These are phyloP conservation scores for Cucurbita maxima DNA, from an alignment of 306 rosid species.

Conservation along the genomic window DNA sequence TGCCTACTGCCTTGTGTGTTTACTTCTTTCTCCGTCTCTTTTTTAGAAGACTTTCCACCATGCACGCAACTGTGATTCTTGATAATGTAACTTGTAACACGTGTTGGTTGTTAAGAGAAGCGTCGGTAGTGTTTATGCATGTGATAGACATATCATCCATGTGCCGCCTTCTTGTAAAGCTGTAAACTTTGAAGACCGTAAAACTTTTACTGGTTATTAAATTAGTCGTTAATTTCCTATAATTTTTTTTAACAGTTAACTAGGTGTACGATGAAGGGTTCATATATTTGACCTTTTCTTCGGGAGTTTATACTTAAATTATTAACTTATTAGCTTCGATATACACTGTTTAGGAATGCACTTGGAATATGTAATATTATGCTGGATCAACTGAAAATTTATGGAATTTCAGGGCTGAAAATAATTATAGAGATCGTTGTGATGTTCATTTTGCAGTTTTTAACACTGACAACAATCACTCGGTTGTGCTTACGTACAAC, in stretches of 20 bases:
- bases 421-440: background rate
- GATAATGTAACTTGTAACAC: background rate
- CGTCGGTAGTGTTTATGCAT: background rate
- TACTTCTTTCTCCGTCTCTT: background rate
- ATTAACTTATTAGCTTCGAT: too few species aligned
- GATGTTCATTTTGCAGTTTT: constrained; percentile 37
- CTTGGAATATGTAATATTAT: too few species aligned
- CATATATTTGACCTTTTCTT: too few species aligned
- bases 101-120: background rate
- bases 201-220: background rate
- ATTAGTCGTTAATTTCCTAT: too few species aligned
- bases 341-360: too few species aligned
- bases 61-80: background rate
- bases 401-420: background rate
- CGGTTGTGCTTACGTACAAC: constrained; percentile 60
- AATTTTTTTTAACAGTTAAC: too few species aligned
- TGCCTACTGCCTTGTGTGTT: background rate
- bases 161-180: background rate
- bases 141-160: background rate
- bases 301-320: too few species aligned
- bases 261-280: too few species aligned
- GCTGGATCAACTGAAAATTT: too few species aligned
- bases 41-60: background rate
- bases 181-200: background rate
- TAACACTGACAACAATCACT: constrained; percentile 70